Base-by-base conservation (phyloP, 148 eudicot genomes). In the Pouteria glomerata region DNA sequence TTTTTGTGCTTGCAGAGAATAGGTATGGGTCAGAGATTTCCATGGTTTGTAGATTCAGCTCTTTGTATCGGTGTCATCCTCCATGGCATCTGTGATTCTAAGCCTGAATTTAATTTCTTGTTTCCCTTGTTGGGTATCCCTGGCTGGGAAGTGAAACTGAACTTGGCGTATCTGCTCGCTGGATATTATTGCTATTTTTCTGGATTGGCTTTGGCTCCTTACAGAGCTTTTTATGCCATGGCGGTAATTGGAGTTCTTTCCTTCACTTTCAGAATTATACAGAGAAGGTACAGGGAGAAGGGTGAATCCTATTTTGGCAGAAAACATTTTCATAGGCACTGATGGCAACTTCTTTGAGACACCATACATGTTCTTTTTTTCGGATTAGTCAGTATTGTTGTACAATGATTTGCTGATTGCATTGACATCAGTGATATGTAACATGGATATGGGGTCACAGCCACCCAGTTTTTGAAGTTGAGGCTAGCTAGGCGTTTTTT, bases 261-360 rank as follows among this genome's bases (percentile, higher is more conserved):
- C 7, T 89, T 91, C 66, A 78, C 77, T 30, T 86, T 84, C 74
- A 82, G 98, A 70, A 75, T 89, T 47, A 81, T 88, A 34, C 90
- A 83, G 74, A 83, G 81, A 75, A 86, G 85, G 78, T 86, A 83
- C 50, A 82, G 87, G 75, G 85, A 82, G 82, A 86, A 81, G 59
- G 97, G 98, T 52, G 97, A 90, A 80, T 64, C 80, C 1, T 84
- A 80, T 76, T 79, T 82, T 75, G 82, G 78, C 75, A 83, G 92
- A 74, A 95, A 89, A 71, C 98, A 85, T 85, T 89, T 89, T 59
- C 98, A 91, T 59, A 79, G 92, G 63, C 90, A 86, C 69, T 88
- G 79, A 88, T 31, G 23, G 47, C 27, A 12, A 26, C 57, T 74
- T 73, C 21, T 63, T 42, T 34, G 37, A 35, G 24, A 48, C 58